Evolutionary conservation across 768 basidiomycete species (phyloP).

Genomic region (Lepiota brunneoincarnata): DNA sequence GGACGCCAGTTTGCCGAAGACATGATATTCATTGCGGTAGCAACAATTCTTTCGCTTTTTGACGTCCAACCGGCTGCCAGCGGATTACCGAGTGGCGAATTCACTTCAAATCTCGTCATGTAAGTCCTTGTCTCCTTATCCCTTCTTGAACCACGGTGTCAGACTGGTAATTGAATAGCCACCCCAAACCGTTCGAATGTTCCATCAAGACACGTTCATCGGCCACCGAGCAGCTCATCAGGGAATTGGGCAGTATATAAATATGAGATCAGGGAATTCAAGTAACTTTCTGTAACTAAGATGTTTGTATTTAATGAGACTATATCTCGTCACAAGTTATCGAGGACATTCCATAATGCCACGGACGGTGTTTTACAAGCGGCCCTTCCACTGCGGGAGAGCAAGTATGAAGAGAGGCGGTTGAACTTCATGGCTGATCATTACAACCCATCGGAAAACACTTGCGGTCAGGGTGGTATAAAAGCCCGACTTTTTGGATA

Average conservation of each 20-base stretch:
- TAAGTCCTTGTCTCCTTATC: background rate
- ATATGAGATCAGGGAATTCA: too few relatives aligned
- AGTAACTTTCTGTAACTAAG: too few relatives aligned
- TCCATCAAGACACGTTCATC: conserved; percentile 10
- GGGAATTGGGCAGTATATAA: background rate
- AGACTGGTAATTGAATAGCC: background rate
- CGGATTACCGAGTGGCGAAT: conserved; percentile 3
- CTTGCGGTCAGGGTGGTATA: too few relatives aligned
- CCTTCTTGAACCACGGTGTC: background rate
- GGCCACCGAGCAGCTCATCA: conserved; percentile 6
- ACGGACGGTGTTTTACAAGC: too few relatives aligned
- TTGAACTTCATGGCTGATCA: too few relatives aligned
- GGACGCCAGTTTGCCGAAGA: conserved; percentile 23
- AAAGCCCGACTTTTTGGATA: too few relatives aligned
- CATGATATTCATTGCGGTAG: conserved; percentile 19
- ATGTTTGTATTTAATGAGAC: too few relatives aligned
- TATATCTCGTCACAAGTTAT: too few relatives aligned
- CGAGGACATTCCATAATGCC: too few relatives aligned
- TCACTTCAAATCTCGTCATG: conserved; percentile 5
- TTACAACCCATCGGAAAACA: too few relatives aligned
- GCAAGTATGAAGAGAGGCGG: too few relatives aligned
- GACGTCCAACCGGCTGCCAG: conserved; percentile 14
- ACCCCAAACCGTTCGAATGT: conserved; percentile 14
- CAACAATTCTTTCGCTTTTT: conserved; percentile 23
- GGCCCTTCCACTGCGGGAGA: too few relatives aligned